Percentiles rank a stretch among this genome's conserved stretches.
Evolutionary conservation across 2,329 filamentous ascomycete genomes (phyloP).

Genomic region (Phialophora expanda): DNA sequence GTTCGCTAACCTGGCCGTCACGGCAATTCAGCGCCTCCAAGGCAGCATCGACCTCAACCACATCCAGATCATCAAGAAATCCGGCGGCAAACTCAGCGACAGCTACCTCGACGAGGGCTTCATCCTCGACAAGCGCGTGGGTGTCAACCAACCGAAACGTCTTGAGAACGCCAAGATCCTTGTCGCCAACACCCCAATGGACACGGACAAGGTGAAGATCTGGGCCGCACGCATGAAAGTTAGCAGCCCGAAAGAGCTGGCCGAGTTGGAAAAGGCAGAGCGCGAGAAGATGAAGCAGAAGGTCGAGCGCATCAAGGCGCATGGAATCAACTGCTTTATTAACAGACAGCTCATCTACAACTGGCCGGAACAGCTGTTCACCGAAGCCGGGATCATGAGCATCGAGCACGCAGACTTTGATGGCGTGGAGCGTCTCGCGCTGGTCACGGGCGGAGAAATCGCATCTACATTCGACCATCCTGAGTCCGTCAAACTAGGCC

Average conservation of each 20-base stretch:
- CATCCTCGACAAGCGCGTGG: constrained; percentile 98
- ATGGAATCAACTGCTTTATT: constrained; percentile 99
- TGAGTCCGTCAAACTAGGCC: constrained; percentile 92
- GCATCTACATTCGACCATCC: constrained; percentile 97
- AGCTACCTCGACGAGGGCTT: constrained; percentile 98
- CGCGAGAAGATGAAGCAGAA: constrained; percentile 99
- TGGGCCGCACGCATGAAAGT: constrained; percentile 98
- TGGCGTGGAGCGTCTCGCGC: constrained; percentile 89
- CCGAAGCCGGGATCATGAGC: constrained; percentile 95
- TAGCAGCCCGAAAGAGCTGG: constrained; percentile 91
- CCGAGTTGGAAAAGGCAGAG: constrained; percentile 97
- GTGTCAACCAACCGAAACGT: constrained; percentile 96
- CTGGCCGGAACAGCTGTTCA: constrained; percentile 99
- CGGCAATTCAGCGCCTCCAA: constrained; percentile 87
- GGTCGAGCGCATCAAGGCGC: constrained; percentile 97
- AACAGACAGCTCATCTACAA: constrained; percentile 99
- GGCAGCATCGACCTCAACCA: constrained; percentile 92
- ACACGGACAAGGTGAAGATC: constrained; percentile 99
- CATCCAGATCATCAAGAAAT: constrained; percentile 99
- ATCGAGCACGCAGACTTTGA: constrained; percentile 99
- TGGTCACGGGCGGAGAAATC: constrained; percentile 97
- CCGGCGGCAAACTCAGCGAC: constrained; percentile 94
- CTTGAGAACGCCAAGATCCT: constrained; percentile 98
- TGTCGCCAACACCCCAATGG: constrained; percentile 98
- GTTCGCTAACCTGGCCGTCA: constrained; percentile 86